These are phyloP conservation scores for Cutaneotrichosporon mucoides DNA, from an alignment of 1,284 basidiomycete species.

Conservation along the genomic window DNA sequence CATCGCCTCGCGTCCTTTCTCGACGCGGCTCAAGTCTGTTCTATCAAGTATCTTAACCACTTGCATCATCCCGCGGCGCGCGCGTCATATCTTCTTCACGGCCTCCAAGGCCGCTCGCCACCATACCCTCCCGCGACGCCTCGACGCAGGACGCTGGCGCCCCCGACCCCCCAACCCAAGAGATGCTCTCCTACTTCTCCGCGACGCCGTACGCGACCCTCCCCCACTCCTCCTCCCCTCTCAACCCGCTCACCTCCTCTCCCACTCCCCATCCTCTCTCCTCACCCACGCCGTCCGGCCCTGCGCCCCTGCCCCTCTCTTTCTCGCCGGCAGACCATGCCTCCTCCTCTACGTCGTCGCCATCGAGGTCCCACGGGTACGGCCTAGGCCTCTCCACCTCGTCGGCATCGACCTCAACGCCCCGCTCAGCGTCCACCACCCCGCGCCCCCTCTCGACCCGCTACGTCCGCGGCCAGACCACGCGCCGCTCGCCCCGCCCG, in stretches of 20 bases:
- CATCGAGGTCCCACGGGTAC: background rate
- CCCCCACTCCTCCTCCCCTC: slow-evolving; percentile 31
- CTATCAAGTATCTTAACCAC: no score
- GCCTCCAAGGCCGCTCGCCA: no score
- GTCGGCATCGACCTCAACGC: background rate
- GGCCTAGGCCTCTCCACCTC: no score
- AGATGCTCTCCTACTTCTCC: slow-evolving; percentile 13
- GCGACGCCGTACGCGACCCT: slow-evolving; percentile 8
- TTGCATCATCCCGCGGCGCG: no score
- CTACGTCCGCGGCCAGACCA: slow-evolving; percentile 12
- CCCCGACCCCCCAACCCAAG: background rate
- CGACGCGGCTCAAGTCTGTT: no score
- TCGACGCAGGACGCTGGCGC: background rate
- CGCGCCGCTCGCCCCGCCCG: slow-evolving; percentile 4
- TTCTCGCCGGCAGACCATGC: background rate
- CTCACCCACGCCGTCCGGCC: slow-evolving; percentile 21
- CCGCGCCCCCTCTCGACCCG: slow-evolving; percentile 14
- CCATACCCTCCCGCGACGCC: no score
- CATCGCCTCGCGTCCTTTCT: no score
- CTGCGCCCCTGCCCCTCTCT: slow-evolving; percentile 1
- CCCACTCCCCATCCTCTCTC: slow-evolving; percentile 18
- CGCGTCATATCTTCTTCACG: no score
- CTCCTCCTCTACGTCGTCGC: slow-evolving; percentile 4
- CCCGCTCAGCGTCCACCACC: background rate
- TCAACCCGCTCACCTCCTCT: slow-evolving; percentile 34